phyloP scores from a whole-genome alignment of 2,329 filamentous ascomycete species.

The Fusarium transvaalense region DNA sequence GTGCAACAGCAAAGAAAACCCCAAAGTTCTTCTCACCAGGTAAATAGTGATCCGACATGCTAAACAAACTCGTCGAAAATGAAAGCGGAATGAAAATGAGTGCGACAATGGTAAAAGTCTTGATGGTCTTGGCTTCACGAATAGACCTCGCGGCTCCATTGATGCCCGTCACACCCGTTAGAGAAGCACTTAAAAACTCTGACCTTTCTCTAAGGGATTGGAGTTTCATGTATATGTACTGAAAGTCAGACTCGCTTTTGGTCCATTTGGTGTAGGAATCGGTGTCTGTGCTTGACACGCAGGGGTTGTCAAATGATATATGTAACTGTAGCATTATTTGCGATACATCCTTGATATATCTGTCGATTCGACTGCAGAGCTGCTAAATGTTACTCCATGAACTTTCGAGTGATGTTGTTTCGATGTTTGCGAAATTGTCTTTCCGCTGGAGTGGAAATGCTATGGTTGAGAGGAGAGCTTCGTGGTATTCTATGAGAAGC shows the following conservation, averaged over 20 bases:
- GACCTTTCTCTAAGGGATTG: conserved; percentile 4
- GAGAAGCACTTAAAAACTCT: conserved; percentile 11
- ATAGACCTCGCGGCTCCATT: conserved; percentile 16
- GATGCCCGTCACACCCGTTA: conserved; percentile 10
- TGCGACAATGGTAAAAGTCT: conserved; percentile 17
- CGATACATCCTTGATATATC: conserved; percentile 13
- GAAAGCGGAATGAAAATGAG: conserved; percentile 16
- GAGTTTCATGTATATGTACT: conserved; percentile 11
- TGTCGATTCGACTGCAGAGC: conserved; percentile 7
- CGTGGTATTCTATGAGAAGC: conserved; percentile 11
- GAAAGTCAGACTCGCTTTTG: conserved; percentile 5
- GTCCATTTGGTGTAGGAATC: not conserved
- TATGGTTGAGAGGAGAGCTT: conserved; percentile 12
- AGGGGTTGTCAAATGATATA: conserved; percentile 3
- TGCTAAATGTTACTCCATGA: conserved; percentile 15
- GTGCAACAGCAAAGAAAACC: conserved; percentile 1
- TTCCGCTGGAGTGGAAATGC: conserved; percentile 9
- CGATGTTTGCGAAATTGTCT: conserved; percentile 10
- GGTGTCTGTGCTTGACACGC: not conserved
- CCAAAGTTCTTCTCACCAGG: conserved; percentile 1
- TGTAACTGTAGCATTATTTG: conserved; percentile 13
- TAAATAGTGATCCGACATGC: conserved; percentile 8
- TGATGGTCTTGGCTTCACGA: conserved; percentile 6
- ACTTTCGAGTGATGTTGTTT: conserved; percentile 11
- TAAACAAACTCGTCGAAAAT: conserved; percentile 5